Conservation (phyloP, 1,139 yeast species). For the Hyphopichia khmerensis region DNA sequence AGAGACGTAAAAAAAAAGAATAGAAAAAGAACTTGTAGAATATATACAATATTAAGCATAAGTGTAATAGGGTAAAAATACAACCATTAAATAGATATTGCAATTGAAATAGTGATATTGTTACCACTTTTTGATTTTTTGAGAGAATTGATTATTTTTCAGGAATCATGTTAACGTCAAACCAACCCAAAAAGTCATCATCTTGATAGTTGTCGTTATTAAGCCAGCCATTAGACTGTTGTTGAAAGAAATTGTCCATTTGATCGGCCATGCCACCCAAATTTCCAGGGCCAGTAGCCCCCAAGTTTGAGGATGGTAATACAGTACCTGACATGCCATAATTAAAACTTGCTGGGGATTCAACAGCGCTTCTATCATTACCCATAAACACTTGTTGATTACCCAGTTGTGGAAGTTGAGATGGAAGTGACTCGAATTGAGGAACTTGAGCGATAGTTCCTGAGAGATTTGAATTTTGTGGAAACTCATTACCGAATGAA, state of each 20-base stretch:
- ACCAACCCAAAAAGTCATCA: conserved; percentile 95
- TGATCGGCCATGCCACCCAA: conserved; percentile 35
- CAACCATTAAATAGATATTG: background rate
- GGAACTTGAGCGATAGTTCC: background rate
- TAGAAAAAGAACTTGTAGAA: background rate
- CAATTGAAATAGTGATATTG: background rate
- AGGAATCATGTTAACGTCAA: conserved; percentile 58
- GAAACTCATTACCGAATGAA: background rate
- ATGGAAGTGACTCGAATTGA: conserved; percentile 1
- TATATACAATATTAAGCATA: background rate
- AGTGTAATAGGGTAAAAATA: background rate
- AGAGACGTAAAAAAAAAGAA: background rate
- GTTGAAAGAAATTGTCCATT: conserved; percentile 63
- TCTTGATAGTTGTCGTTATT: conserved; percentile 61
- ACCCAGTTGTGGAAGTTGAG: background rate
- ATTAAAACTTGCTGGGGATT: conserved; percentile 1
- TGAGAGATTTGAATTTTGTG: conserved; percentile 1
- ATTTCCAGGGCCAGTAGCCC: background rate
- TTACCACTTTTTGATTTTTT: background rate
- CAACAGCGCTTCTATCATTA: background rate
- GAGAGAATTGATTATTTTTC: conserved; percentile 12
- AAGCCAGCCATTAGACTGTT: conserved; percentile 81
- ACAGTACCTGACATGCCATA: conserved; percentile 4
- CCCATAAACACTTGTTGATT: background rate
- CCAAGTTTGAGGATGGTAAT: background rate